A percentile compares a stretch with the other conserved stretches of the same genome.
Evolutionary conservation across 345 rosid species (phyloP).

Genomic region (Camelina hispida): DNA sequence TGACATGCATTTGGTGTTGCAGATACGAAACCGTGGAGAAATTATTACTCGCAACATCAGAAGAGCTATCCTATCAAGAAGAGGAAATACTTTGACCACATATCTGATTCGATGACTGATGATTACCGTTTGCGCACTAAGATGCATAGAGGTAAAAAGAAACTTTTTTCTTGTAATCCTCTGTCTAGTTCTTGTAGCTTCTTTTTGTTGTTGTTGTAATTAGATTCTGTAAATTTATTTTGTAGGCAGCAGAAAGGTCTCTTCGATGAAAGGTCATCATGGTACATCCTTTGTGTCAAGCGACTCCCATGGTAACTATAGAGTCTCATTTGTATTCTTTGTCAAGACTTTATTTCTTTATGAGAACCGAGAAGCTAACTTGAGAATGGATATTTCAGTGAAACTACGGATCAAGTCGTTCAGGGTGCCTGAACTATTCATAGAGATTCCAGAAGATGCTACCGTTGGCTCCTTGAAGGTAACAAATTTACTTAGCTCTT

Average conservation of each 20-base stretch:
- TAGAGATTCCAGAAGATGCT: slow-evolving; percentile 88
- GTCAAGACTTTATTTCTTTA: neutral
- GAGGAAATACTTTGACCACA: slow-evolving; percentile 60
- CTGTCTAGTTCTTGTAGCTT: slow-evolving; percentile 18
- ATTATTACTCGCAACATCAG: slow-evolving; percentile 61
- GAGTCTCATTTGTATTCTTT: slow-evolving; percentile 5
- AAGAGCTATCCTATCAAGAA: slow-evolving; percentile 83
- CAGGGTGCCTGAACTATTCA: slow-evolving; percentile 86
- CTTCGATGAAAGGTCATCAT: slow-evolving; percentile 52
- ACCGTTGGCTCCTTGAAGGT: slow-evolving; percentile 95
- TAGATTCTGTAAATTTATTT: slow-evolving; percentile 23
- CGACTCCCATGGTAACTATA: slow-evolving; percentile 39
- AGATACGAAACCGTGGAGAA: slow-evolving; percentile 61
- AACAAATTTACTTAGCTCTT: slow-evolving; percentile 7
- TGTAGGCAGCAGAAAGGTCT: slow-evolving; percentile 56
- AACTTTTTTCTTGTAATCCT: slow-evolving; percentile 7
- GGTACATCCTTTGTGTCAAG: slow-evolving; percentile 45
- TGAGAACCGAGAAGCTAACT: neutral
- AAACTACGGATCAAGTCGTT: slow-evolving; percentile 94
- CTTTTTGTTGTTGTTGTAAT: slow-evolving; percentile 5
- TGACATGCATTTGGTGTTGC: slow-evolving; percentile 41
- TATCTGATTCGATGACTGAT: slow-evolving; percentile 57
- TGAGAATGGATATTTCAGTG: slow-evolving; percentile 53
- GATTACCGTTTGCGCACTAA: slow-evolving; percentile 49
- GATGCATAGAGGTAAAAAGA: slow-evolving; percentile 53